Conservation (phyloP, 306 rosid species). For the Erythrophleum fordii region DNA sequence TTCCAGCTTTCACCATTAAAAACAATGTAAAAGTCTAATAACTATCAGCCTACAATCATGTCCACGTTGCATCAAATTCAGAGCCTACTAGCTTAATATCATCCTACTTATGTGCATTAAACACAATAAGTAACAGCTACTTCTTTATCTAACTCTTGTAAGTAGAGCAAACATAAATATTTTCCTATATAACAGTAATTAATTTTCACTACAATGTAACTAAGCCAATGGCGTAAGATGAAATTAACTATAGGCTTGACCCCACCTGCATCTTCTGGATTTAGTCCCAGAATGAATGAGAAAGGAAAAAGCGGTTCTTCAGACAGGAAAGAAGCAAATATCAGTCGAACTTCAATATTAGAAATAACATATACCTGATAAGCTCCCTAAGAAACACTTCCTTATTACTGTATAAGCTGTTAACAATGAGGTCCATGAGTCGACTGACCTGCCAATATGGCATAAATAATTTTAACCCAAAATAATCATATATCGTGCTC, state of each 20-base stretch:
- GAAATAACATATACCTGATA: slow-evolving; percentile 62
- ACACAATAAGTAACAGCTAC: neutral
- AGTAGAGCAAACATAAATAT: neutral
- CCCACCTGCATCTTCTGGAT: neutral
- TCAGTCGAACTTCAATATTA: neutral
- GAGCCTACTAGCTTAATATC: no score
- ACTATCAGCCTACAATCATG: neutral
- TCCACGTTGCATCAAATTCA: neutral
- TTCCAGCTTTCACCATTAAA: no score
- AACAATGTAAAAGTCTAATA: neutral
- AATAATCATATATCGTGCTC: neutral
- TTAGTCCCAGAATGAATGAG: neutral
- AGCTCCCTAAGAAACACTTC: slow-evolving; percentile 98
- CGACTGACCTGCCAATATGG: slow-evolving; percentile 78
- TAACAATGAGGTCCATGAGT: slow-evolving; percentile 97
- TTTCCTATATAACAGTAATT: neutral
- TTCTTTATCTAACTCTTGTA: neutral
- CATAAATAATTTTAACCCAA: slow-evolving; percentile 9
- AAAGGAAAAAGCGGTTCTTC: neutral
- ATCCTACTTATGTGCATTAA: neutral
- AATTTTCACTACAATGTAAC: neutral
- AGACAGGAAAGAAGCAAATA: neutral
- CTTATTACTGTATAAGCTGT: slow-evolving; percentile 96
- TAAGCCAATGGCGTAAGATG: neutral
- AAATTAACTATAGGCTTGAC: neutral